Evolutionary conservation across 2,329 filamentous ascomycete species (phyloP).

Genomic region (Sporothrix euskadiensis): DNA sequence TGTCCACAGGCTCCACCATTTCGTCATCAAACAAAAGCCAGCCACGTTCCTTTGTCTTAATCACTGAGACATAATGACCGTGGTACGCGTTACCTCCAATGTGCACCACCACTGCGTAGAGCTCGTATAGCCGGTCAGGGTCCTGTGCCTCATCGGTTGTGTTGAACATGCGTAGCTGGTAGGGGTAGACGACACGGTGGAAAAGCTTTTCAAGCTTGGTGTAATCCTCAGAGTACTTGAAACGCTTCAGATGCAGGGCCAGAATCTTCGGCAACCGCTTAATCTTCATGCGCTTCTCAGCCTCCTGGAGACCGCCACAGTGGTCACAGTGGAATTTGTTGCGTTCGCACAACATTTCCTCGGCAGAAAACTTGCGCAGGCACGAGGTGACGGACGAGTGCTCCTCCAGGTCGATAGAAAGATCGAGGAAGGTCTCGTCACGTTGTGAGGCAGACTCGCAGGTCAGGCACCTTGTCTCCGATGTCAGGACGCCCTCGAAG

Average conservation of each 20-base stretch:
- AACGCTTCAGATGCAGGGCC: slow-evolving; percentile 90
- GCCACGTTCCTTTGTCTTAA: slow-evolving; percentile 93
- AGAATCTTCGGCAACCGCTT: slow-evolving; percentile 90
- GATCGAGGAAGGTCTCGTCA: slow-evolving; percentile 92
- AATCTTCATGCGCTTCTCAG: slow-evolving; percentile 99
- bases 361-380: slow-evolving; percentile 90
- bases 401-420: slow-evolving; percentile 93
- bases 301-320: slow-evolving; percentile 93
- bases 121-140: slow-evolving; percentile 88
- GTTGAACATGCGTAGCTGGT: slow-evolving; percentile 94
- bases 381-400: slow-evolving; percentile 97
- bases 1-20: slow-evolving; percentile 97
- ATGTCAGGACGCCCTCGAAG: slow-evolving; percentile 91
- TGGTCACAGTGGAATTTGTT: slow-evolving; percentile 99
- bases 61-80: slow-evolving; percentile 95
- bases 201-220: slow-evolving; percentile 94
- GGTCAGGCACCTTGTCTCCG: slow-evolving; percentile 92
- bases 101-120: slow-evolving; percentile 96
- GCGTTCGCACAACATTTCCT: slow-evolving; percentile 96
- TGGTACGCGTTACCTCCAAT: slow-evolving; percentile 97
- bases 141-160: slow-evolving; percentile 95
- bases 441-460: slow-evolving; percentile 94
- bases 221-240: slow-evolving; percentile 97
- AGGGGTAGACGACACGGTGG: slow-evolving; percentile 94
- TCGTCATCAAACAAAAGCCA: slow-evolving; percentile 98